Evolutionary conservation across 768 basidiomycete species (phyloP), one percentile per base, ranked within the genome.

Genomic region (Tylopilus intermedius): DNA sequence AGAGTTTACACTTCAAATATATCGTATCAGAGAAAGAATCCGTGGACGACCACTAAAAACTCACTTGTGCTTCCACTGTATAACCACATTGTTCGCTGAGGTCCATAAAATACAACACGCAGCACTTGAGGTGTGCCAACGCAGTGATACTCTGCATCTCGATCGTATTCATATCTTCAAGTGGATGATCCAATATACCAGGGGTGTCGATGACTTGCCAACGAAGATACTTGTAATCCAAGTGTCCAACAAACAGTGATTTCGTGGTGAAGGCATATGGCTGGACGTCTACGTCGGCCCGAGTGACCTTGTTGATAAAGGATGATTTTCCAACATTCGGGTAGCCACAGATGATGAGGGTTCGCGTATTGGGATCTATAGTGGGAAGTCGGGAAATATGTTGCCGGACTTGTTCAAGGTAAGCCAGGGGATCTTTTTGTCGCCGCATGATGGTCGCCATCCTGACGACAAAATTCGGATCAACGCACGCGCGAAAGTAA

Each of bases 181-280:
- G 78, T 2, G 95, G 94, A 70, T 98, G 96, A 68, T 99, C 96
- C 59, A 99, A 79, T 54, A 99, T 87, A 54, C 96, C 96, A 2
- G 96, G 96, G 38, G 96, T 99, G 77, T 99, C 96, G 63, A 99
- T 97, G 47, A 99, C 95, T 71, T 99, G 96, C 96, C 96, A 99
- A 56, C 96, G 85, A 62, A 99, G 79, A 75, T 99, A 99, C 67
- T 94, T 95, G 78, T 99, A 97, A 71, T 99, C 96, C 67, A 98
- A 79, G 72, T 99, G 96, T 1, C 96, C 96, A 63, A 99, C 90
- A 67, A 98, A 98, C 48, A 99, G 87, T 0, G 91, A 94, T 72
- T 97, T 98, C 29, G 96, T 99, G 43, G 96, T 99, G 76, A 99
- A 99, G 1, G 96, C 96, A 67, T 98, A 99, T 35, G 95, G 95